Evolutionary conservation across 805 yeast species (phyloP), one percentile per base, ranked within the genome.

Genomic region (Lipomyces spencermartinsiae): DNA sequence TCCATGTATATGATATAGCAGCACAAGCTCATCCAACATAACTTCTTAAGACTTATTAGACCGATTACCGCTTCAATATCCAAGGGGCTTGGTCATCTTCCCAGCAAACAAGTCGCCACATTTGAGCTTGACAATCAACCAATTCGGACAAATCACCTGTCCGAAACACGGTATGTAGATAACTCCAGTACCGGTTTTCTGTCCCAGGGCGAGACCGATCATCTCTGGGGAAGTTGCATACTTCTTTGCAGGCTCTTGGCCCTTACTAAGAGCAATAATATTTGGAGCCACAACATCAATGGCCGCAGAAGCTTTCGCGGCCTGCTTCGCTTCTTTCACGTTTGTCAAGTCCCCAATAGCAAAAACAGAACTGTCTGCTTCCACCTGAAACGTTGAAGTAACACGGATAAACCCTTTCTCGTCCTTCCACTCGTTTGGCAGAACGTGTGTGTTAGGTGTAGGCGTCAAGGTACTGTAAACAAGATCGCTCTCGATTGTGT

Each of bases 341-440:
- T 60, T 31, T 12, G 39, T 65, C 35, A 65, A 39, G 53, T 68
- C 71, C 43, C 71, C 71, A 29, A 65, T 5, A 1, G 69, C 71
- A 39, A 68, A 65, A 4, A 68, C 60, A 31, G 49, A 22, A 43
- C 54, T 60, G 34, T 55, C 58, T n/a, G 60, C 60, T 16, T 58
- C 63, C 39, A 65, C 55, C 49, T 67, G 68, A n/a, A 67, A 39
- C 34, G 68, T 67, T 7, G 62, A 34, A 49, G 34, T 64, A n/a
- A 67, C 71, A 9, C 55, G 22, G 12, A 67, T 54, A 4, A 54
- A 56, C 9, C 66, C 65, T 7, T 51, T 25, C 19, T 37, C 57
- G 34, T 67, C 66, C 46, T 61, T 64, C 65, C 65, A 67, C 3
- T 57, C 55, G 7, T 29, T 37, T 4, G 71, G 68, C 54, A 62